Evolutionary conservation across 768 basidiomycete species (phyloP).

Genomic region (Podaxis rugospora): DNA sequence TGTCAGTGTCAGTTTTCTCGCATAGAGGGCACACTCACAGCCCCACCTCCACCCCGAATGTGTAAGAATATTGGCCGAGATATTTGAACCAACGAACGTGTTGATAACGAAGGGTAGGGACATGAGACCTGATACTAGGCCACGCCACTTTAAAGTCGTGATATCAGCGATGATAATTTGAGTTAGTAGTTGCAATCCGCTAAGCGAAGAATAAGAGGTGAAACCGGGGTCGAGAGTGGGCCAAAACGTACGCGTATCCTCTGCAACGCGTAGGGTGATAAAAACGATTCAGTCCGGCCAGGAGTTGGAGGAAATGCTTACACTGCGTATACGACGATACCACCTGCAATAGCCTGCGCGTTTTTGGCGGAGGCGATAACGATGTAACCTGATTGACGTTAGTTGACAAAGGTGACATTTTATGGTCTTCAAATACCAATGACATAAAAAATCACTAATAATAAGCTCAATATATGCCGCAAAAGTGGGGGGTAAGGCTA

Average conservation of each 20-base stretch:
- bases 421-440: constrained; percentile 30
- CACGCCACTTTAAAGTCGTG: constrained; percentile 54
- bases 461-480: background rate
- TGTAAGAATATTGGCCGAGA: constrained; percentile 40
- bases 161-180: constrained; percentile 63
- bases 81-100: constrained; percentile 60
- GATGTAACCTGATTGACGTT: constrained; percentile 34
- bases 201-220: constrained; percentile 10
- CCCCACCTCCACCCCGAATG: constrained; percentile 64
- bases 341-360: constrained; percentile 42
- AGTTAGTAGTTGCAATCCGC: constrained; percentile 59
- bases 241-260: constrained; percentile 49
- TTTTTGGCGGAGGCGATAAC: constrained; percentile 48
- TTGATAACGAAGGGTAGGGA: constrained; percentile 44
- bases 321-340: constrained; percentile 57
- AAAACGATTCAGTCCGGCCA: background rate
- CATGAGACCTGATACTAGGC: constrained; percentile 37
- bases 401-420: background rate
- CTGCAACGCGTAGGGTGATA: constrained; percentile 26
- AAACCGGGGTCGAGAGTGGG: background rate
- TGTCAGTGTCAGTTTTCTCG: background rate
- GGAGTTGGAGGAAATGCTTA: constrained; percentile 21
- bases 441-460: constrained; percentile 57
- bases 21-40: constrained; percentile 35
- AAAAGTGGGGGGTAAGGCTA: background rate